phyloP scores from a whole-genome alignment of 2,329 filamentous ascomycete species.

The Pseudovirgaria hyperparasitica region DNA sequence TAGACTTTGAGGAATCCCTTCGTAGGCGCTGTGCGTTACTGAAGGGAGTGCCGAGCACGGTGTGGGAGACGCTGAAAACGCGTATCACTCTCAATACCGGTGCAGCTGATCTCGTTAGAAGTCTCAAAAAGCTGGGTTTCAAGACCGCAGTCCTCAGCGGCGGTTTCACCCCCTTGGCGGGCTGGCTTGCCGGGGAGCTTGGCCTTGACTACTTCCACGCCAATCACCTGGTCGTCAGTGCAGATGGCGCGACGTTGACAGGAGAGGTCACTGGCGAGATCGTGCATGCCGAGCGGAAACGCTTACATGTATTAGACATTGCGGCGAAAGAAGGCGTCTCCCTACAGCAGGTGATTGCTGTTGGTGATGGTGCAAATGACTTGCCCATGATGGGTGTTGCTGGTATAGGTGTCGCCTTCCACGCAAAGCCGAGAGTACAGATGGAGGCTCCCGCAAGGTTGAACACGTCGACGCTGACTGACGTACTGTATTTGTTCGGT shows the following conservation, averaged over 20 bases:
- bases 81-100: slow-evolving; percentile 73
- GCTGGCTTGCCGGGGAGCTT: slow-evolving; percentile 69
- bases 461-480: slow-evolving; percentile 57
- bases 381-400: slow-evolving; percentile 66
- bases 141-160: slow-evolving; percentile 86
- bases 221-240: slow-evolving; percentile 63
- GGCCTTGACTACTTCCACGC: slow-evolving; percentile 81
- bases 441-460: slow-evolving; percentile 60
- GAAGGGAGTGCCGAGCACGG: slow-evolving; percentile 62
- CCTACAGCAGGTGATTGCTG: slow-evolving; percentile 55
- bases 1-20: slow-evolving; percentile 80
- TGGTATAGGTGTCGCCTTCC: slow-evolving; percentile 69
- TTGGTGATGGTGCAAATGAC: slow-evolving; percentile 77
- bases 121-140: slow-evolving; percentile 65
- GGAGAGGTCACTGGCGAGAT: slow-evolving; percentile 62
- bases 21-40: slow-evolving; percentile 69
- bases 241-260: slow-evolving; percentile 43
- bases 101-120: slow-evolving; percentile 59
- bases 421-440: slow-evolving; percentile 73
- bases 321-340: slow-evolving; percentile 53
- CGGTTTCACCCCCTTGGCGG: slow-evolving; percentile 79
- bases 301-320: slow-evolving; percentile 57
- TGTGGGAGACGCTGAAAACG: slow-evolving; percentile 66
- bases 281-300: slow-evolving; percentile 65
- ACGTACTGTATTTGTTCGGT: slow-evolving; percentile 63